Percentiles rank a stretch among this genome's conserved stretches.
These are phyloP conservation scores for Tolypocladium amazonense DNA, from an alignment of 2,329 filamentous ascomycete genomes.

Conservation along the genomic window DNA sequence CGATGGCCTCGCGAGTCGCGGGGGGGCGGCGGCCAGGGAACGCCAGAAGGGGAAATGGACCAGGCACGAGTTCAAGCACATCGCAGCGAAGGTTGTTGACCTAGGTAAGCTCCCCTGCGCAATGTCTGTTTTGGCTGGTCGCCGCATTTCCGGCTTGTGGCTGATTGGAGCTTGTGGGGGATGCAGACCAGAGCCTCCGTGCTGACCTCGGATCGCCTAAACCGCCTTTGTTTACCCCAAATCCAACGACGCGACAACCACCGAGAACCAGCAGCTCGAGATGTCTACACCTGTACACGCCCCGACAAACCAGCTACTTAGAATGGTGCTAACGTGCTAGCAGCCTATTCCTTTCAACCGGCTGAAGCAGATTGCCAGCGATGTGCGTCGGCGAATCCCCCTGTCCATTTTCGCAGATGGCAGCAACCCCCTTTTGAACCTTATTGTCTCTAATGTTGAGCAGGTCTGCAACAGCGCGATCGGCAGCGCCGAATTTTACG, in stretches of 20 bases:
- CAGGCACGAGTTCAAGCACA: constrained; percentile 8
- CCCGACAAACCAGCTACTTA: not conserved
- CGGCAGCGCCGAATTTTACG: constrained; percentile 66
- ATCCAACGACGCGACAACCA: constrained; percentile 2
- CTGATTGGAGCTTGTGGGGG: not conserved
- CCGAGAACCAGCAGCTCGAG: constrained; percentile 8
- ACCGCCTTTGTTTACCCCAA: constrained; percentile 14
- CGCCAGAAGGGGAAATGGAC: constrained; percentile 17
- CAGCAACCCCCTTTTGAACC: not conserved
- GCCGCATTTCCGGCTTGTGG: not conserved
- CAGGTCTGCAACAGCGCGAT: constrained; percentile 79
- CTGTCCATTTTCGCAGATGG: not conserved
- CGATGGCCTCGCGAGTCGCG: constrained; percentile 11
- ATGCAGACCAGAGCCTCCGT: not conserved
- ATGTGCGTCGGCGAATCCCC: constrained; percentile 46
- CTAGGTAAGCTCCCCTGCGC: not conserved
- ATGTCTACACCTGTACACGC: constrained; percentile 28
- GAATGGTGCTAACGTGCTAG: constrained; percentile 9
- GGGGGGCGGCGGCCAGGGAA: constrained; percentile 3
- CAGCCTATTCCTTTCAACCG: constrained; percentile 68
- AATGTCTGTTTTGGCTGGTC: not conserved
- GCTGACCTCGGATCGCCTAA: not conserved
- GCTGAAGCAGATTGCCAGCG: constrained; percentile 75
- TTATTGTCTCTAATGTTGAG: not conserved
- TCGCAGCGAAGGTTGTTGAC: not conserved